Evolutionary conservation across 2,329 filamentous ascomycete species (phyloP).

Genomic region (Aspergillus costaricaensis): DNA sequence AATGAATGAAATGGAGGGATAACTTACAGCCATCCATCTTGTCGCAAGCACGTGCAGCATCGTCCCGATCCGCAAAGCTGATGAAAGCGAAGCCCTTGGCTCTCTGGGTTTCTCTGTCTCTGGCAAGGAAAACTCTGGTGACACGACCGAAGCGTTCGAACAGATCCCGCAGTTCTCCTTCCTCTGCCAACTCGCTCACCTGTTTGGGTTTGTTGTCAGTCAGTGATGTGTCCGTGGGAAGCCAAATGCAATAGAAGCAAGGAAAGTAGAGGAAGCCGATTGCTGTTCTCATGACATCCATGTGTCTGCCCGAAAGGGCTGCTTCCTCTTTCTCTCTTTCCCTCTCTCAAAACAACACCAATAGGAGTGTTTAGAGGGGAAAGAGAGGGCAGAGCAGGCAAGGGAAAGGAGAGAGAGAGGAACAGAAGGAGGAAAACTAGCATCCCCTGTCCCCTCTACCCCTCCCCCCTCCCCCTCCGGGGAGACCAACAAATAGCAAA

Average conservation of each 20-base stretch:
- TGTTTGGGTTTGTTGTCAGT: constrained; percentile 38
- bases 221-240: not conserved
- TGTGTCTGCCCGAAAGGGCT: not conserved
- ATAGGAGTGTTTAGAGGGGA: not conserved
- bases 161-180: constrained; percentile 92
- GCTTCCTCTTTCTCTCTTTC: not conserved
- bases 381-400: not conserved
- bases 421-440: not conserved
- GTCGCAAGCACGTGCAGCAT: constrained; percentile 88
- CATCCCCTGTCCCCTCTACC: not conserved
- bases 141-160: constrained; percentile 97
- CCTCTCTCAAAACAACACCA: not conserved
- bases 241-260: not conserved
- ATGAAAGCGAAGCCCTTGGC: constrained; percentile 99
- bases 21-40: constrained; percentile 92
- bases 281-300: not conserved
- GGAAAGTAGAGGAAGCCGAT: constrained; percentile 13
- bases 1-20: not conserved
- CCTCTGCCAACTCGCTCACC: constrained; percentile 97
- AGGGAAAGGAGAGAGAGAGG: not conserved
- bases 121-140: constrained; percentile 95
- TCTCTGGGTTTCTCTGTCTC: constrained; percentile 92
- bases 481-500: constrained; percentile 2
- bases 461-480: not conserved
- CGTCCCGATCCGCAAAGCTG: constrained; percentile 85